phyloP scores from a whole-genome alignment of 805 yeast species.

The Yarrowia osloensis region DNA sequence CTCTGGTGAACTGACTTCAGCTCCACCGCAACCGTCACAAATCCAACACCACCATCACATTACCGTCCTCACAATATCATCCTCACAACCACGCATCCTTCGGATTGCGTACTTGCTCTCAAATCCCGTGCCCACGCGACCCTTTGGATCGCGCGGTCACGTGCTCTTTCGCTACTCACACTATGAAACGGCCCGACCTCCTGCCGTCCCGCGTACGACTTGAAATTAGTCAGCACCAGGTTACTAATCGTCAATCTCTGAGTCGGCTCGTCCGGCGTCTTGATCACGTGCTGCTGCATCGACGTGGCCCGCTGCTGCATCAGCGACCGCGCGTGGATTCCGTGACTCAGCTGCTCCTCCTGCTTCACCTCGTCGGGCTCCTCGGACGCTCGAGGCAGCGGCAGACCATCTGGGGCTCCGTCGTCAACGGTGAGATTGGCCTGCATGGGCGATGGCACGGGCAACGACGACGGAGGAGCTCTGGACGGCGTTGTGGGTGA shows the following conservation, averaged over 20 bases:
- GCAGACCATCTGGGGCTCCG: neutral
- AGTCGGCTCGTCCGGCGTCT: conserved; percentile 32
- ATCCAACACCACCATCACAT: no score
- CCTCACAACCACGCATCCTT: no score
- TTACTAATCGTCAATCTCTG: conserved; percentile 70
- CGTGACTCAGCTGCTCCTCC: conserved; percentile 20
- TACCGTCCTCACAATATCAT: no score
- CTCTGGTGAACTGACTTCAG: no score
- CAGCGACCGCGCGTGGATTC: conserved; percentile 9
- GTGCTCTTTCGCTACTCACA: no score
- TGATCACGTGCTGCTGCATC: conserved; percentile 22
- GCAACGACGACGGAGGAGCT: conserved; percentile 1
- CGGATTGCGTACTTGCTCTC: no score
- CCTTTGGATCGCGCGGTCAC: no score
- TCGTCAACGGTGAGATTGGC: conserved; percentile 5
- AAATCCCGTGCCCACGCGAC: no score
- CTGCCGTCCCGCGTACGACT: conserved; percentile 93
- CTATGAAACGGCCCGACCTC: conserved; percentile 88
- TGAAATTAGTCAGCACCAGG: conserved; percentile 79
- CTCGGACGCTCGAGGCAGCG: neutral
- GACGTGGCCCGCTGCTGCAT: conserved; percentile 27
- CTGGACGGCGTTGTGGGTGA: neutral
- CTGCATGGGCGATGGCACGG: conserved; percentile 4
- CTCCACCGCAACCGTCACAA: no score
- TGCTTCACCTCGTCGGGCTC: conserved; percentile 7